Conservation (phyloP, 2,329 filamentous ascomycete species). For the Xylariales sp. region DNA sequence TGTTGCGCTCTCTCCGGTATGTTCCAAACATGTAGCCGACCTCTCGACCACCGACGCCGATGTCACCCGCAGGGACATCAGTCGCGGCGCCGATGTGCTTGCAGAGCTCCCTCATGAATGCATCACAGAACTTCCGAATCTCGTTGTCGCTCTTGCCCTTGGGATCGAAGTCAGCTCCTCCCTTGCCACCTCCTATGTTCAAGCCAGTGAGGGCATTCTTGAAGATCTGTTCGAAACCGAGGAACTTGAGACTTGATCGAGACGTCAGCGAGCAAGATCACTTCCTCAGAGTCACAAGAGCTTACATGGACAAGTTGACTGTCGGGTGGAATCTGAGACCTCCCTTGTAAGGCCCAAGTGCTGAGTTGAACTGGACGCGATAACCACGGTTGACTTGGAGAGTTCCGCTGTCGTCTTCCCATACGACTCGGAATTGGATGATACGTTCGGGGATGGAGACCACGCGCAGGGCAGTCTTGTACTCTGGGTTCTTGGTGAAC, state of each 20-base stretch:
- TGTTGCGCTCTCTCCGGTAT: conserved; percentile 83
- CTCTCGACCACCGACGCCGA: conserved; percentile 87
- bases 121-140: conserved; percentile 93
- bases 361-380: conserved; percentile 98
- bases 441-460: conserved; percentile 89
- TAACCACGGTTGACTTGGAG: conserved; percentile 91
- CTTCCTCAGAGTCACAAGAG: no score
- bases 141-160: conserved; percentile 98
- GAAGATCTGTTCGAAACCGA: conserved; percentile 99
- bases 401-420: conserved; percentile 90
- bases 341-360: conserved; percentile 96
- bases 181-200: conserved; percentile 96
- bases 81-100: conserved; percentile 96
- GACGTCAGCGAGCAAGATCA: neutral
- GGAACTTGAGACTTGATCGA: conserved; percentile 74
- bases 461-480: conserved; percentile 83
- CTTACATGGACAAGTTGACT: conserved; percentile 66
- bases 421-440: conserved; percentile 95
- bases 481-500: conserved; percentile 92
- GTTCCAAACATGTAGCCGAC: conserved; percentile 93
- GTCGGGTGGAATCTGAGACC: conserved; percentile 91
- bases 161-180: conserved; percentile 96
- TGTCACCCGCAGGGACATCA: conserved; percentile 94
- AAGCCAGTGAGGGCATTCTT: conserved; percentile 98
- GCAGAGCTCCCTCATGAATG: conserved; percentile 94